A percentile compares a stretch with the other conserved stretches of the same genome.
phyloP scores from a whole-genome alignment of 257 asterid species.

The Plectranthus barbatus region DNA sequence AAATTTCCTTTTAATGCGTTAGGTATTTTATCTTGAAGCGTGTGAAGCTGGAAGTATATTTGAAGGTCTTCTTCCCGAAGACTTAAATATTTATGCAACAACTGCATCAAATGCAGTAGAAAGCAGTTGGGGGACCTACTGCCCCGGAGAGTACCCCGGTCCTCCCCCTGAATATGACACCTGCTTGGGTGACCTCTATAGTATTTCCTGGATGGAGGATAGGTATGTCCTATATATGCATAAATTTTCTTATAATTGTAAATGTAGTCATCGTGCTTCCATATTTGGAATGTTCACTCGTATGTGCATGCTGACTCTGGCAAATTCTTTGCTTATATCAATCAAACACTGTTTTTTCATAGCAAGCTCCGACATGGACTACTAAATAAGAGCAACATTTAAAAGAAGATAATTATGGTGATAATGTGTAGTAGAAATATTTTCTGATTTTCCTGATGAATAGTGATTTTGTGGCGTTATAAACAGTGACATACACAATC shows the following conservation, averaged over 20 bases:
- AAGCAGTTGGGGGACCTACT: conserved; percentile 97
- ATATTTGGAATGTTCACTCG: background rate
- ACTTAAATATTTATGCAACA: conserved; percentile 81
- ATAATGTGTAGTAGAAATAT: no score
- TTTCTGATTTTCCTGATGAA: no score
- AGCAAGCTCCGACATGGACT: background rate
- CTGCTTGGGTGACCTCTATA: conserved; percentile 93
- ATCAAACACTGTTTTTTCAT: background rate
- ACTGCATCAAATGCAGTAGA: conserved; percentile 95
- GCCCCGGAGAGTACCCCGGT: conserved; percentile 83
- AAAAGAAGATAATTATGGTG: background rate
- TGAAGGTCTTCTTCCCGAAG: conserved; percentile 89
- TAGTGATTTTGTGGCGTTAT: conserved; percentile 6
- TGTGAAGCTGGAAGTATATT: conserved; percentile 96
- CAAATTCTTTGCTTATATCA: background rate
- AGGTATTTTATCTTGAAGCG: conserved; percentile 96
- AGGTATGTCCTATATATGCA: conserved; percentile 30
- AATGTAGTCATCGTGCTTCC: background rate
- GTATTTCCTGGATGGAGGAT: conserved; percentile 99
- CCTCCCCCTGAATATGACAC: conserved; percentile 87
- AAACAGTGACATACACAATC: conserved; percentile 81
- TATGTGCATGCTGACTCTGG: background rate
- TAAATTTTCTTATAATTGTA: background rate
- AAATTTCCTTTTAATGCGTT: background rate
- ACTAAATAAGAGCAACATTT: background rate